phyloP scores from a whole-genome alignment of 2,329 filamentous ascomycete genomes.

The Hymenoscyphus linearis region DNA sequence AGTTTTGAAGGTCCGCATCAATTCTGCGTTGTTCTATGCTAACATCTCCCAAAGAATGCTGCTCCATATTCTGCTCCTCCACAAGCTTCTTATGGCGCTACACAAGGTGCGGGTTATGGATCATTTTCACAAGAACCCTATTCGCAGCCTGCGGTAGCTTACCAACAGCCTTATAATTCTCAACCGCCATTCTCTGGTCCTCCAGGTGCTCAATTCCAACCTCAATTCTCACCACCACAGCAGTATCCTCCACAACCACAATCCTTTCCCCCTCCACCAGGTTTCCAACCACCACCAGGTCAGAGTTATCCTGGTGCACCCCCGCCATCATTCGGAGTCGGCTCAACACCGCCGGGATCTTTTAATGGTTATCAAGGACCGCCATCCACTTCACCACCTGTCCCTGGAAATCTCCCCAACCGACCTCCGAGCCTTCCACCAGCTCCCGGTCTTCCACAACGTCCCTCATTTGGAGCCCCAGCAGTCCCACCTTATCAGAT shows the following conservation, averaged over 20 bases:
- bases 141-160: constrained; percentile 36
- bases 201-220: constrained; percentile 30
- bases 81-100: constrained; percentile 24
- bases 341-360: constrained; percentile 35
- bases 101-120: constrained; percentile 32
- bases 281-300: constrained; percentile 24
- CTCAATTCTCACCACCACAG: constrained; percentile 31
- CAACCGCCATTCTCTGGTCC: constrained; percentile 33
- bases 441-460: constrained; percentile 53
- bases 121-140: constrained; percentile 33
- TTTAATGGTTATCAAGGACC: constrained; percentile 40
- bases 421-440: constrained; percentile 50
- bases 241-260: constrained; percentile 30
- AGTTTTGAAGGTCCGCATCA: constrained; percentile 33
- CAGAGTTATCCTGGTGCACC: constrained; percentile 28
- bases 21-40: constrained; percentile 3
- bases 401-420: constrained; percentile 38
- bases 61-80: constrained; percentile 30
- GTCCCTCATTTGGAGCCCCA: constrained; percentile 49
- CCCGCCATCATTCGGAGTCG: constrained; percentile 34
- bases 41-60: constrained; percentile 25
- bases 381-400: constrained; percentile 36
- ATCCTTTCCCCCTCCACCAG: constrained; percentile 26
- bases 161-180: constrained; percentile 36
- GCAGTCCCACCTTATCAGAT: constrained; percentile 45